Conservation (phyloP, 805 yeast species). For the Ogataea wickerhamii region DNA sequence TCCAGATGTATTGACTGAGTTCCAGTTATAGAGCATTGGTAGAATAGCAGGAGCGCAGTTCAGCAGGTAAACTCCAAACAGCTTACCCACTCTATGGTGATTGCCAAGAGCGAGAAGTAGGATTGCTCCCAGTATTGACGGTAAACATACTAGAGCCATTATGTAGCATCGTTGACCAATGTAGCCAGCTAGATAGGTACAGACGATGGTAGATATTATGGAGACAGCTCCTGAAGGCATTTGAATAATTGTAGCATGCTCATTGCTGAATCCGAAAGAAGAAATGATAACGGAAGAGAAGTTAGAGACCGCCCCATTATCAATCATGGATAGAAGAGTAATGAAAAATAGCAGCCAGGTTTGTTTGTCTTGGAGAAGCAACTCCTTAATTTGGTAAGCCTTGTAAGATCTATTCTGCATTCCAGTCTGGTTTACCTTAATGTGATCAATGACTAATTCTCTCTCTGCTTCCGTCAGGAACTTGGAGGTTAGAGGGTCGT, state of each 20-base stretch:
- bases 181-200: conserved; percentile 9
- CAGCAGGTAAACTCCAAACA: conserved; percentile 30
- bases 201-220: conserved; percentile 21
- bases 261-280: conserved; percentile 25
- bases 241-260: conserved; percentile 31
- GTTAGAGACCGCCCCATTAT: conserved; percentile 39
- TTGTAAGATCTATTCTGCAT: conserved; percentile 29
- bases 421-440: conserved; percentile 31
- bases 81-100: conserved; percentile 21
- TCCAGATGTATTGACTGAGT: conserved; percentile 29
- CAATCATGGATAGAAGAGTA: conserved; percentile 41
- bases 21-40: conserved; percentile 13
- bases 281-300: conserved; percentile 9
- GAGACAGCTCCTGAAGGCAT: conserved; percentile 34
- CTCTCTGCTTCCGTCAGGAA: conserved; percentile 35
- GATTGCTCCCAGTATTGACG: conserved; percentile 31
- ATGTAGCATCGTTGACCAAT: conserved; percentile 17
- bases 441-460: conserved; percentile 23
- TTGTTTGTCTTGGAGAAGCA: conserved; percentile 42
- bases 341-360: conserved; percentile 46
- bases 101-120: conserved; percentile 24
- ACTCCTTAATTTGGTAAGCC: conserved; percentile 29
- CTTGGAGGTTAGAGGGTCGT: conserved; percentile 26
- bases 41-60: conserved; percentile 6
- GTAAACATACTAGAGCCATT: conserved; percentile 17